Evolutionary conservation across 192 early-diverging fungal species (phyloP), one percentile per base, ranked within the genome.

Genomic region (Rhizophagus clarus): DNA sequence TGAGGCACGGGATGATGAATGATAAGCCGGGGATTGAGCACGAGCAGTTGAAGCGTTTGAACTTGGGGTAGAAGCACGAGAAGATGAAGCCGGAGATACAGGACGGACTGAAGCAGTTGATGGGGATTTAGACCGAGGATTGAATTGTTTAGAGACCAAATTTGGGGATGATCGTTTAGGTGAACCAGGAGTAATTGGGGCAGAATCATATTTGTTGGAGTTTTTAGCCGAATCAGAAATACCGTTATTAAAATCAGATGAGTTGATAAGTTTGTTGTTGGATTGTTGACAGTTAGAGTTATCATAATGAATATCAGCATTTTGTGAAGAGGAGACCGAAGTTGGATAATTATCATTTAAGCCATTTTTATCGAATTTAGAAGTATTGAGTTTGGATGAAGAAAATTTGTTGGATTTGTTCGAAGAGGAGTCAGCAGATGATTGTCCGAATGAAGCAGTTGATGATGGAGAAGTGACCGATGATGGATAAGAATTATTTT

Each of bases 1-100:
- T 15, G 77, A 69, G 17, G 45, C 29, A 12, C 68, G 77, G 0
- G 66, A 79, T 34, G 76, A 69, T 69, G 63, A 68, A 10, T 47
- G 2, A 40, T 34, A 28, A 26, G 61, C 32, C 6, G 60, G 62
- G 0, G 75, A 63, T 26, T 4, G 5, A 2, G 20, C 34, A 12
- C 62, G 29, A 45, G 75, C n/a, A 14, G 20, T 64, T 61, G 31
- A 37, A 45, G 51, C 74, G 4, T 75, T 34, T 37, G 34, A 72
- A 40, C 26, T 61, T 32, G n/a, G 56, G 4, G 49, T 26, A 17
- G 26, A 24, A 17, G 60, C 40, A 24, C 10, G 32, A 47, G 32
- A 45, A 22, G 61, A 51, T 26, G 74, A 63, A 2, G 42, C 42
- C 0, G 42, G 42, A 1, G 42, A 45, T 0, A 12, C 2, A 12